phyloP scores from a whole-genome alignment of 768 basidiomycete genomes.

The Tylopilus rubrobrunneus region DNA sequence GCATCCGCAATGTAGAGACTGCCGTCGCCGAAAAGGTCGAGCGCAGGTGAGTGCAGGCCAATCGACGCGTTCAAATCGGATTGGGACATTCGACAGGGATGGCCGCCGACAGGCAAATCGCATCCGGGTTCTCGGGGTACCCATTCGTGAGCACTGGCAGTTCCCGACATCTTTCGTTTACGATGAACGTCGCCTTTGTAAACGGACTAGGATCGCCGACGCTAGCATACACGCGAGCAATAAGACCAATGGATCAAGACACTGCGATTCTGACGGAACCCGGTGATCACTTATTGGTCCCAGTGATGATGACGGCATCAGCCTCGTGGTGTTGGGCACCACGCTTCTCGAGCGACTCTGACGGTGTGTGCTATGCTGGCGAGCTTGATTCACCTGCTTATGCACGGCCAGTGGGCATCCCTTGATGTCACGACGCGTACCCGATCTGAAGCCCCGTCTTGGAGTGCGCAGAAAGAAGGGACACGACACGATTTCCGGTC shows the following conservation, averaged over 20 bases:
- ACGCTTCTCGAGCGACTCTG: background rate
- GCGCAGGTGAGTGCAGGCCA: slow-evolving; percentile 46
- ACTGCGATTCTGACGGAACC: background rate
- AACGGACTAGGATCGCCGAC: slow-evolving; percentile 44
- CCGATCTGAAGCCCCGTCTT: slow-evolving; percentile 20
- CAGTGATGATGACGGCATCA: slow-evolving; percentile 28
- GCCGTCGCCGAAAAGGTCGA: slow-evolving; percentile 56
- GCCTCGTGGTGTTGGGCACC: too few relatives aligned
- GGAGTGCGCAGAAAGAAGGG: slow-evolving; percentile 52
- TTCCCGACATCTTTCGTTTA: slow-evolving; percentile 33
- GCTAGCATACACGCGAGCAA: background rate
- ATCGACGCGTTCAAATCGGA: slow-evolving; percentile 25
- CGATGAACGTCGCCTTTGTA: slow-evolving; percentile 40
- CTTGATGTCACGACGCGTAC: too few relatives aligned
- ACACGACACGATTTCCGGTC: slow-evolving; percentile 21
- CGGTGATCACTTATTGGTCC: slow-evolving; percentile 30
- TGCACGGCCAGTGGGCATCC: slow-evolving; percentile 33
- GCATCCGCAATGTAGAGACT: slow-evolving; percentile 53
- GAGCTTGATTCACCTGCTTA: slow-evolving; percentile 19
- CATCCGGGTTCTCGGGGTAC: background rate
- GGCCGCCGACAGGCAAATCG: too few relatives aligned
- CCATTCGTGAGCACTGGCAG: background rate
- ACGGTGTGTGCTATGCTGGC: background rate
- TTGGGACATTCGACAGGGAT: too few relatives aligned
- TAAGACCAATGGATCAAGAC: background rate